A percentile compares a stretch with the other conserved stretches of the same genome.
phyloP scores from a whole-genome alignment of 202 grass and related monocot species.

The Brachypodium distachyon region DNA sequence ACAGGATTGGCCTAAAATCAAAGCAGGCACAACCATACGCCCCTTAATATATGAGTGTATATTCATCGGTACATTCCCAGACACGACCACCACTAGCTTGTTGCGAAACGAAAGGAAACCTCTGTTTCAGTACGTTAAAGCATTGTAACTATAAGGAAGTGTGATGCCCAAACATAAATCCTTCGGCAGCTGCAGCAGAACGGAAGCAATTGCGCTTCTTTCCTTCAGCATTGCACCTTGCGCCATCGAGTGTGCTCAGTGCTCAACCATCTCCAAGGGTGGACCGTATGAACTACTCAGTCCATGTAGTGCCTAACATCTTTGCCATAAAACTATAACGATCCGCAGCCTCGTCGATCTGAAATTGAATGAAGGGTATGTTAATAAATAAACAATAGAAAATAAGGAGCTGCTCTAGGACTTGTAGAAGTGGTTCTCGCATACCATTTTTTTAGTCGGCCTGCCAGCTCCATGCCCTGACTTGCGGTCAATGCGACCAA shows the following conservation, averaged over 20 bases:
- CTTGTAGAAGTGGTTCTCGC: background rate
- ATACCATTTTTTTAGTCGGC: constrained; percentile 80
- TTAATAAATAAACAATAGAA: background rate
- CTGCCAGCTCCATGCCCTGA: constrained; percentile 80
- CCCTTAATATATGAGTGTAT: background rate
- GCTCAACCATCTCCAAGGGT: background rate
- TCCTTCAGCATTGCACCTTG: background rate
- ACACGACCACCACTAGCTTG: background rate
- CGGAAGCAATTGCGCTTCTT: background rate
- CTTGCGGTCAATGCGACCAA: constrained; percentile 75
- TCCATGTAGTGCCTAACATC: constrained; percentile 63
- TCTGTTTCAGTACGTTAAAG: background rate
- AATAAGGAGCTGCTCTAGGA: background rate
- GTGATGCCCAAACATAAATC: background rate
- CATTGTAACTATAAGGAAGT: background rate
- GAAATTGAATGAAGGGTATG: background rate
- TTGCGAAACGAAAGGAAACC: background rate
- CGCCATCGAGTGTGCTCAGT: background rate
- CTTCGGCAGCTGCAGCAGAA: background rate
- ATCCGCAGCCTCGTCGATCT: constrained; percentile 80
- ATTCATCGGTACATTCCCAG: background rate
- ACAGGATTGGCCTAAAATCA: background rate
- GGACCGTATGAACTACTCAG: constrained; percentile 3
- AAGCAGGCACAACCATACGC: background rate
- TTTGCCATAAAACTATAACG: constrained; percentile 94